A percentile compares a stretch with the other conserved stretches of the same genome.
Conservation (phyloP, 345 rosid genomes). For the Boechera retrofracta region DNA sequence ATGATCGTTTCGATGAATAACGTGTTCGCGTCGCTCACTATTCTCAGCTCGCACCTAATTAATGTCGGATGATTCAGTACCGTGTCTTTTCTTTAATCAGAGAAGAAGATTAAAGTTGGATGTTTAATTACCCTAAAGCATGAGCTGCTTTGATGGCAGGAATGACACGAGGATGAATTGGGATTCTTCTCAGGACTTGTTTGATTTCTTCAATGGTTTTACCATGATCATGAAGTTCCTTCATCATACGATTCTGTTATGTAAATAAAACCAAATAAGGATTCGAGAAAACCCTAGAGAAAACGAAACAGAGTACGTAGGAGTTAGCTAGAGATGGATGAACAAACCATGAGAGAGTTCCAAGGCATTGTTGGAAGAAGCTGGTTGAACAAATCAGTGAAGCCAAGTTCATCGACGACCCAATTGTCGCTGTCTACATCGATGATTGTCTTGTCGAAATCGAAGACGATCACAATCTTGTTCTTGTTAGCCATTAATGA, state of each 20-base stretch:
- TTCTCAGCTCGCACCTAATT: constrained; percentile 76
- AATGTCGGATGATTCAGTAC: constrained; percentile 1
- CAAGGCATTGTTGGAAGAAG: constrained; percentile 85
- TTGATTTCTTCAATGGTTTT: constrained; percentile 65
- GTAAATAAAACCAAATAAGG: not conserved
- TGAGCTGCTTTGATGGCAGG: constrained; percentile 77
- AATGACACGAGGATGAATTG: constrained; percentile 67
- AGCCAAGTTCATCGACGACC: constrained; percentile 72
- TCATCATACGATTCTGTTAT: constrained; percentile 77
- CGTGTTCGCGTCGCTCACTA: constrained; percentile 79
- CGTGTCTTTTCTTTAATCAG: not conserved
- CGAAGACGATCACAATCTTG: constrained; percentile 58
- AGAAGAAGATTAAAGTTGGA: not conserved
- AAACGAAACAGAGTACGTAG: not conserved
- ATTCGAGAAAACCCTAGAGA: not conserved
- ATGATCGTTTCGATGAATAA: constrained; percentile 77
- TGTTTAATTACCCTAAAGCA: constrained; percentile 66
- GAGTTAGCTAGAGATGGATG: not conserved
- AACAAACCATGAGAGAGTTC: constrained; percentile 77
- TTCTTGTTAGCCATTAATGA: constrained; percentile 25
- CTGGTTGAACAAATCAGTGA: constrained; percentile 63
- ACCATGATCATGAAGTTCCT: constrained; percentile 65
- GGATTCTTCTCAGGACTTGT: constrained; percentile 57
- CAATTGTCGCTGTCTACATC: constrained; percentile 80
- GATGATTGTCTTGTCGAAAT: constrained; percentile 80